Evolutionary conservation across 805 yeast species (phyloP).

Genomic region (Candida berthetii): DNA sequence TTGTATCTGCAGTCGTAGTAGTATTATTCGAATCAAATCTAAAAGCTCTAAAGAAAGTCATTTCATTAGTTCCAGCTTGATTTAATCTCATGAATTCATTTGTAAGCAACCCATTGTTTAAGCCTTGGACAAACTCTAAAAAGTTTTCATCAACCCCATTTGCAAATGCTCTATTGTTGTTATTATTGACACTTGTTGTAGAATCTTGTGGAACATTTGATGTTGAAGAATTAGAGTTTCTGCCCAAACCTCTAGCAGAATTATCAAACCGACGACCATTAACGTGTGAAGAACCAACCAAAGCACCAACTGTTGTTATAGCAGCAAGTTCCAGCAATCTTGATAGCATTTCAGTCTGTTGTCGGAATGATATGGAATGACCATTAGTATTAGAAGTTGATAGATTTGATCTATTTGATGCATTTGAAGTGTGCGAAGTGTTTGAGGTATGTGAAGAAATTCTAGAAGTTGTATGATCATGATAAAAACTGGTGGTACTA

Average conservation of each 20-base stretch:
- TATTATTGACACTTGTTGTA: too few species aligned
- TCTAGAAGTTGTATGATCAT: neutral
- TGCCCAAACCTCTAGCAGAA: constrained; percentile 9
- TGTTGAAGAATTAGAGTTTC: too few species aligned
- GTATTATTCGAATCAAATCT: constrained; percentile 24
- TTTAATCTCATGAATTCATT: constrained; percentile 25
- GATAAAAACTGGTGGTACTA: too few species aligned
- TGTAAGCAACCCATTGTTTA: constrained; percentile 32
- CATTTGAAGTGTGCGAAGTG: neutral
- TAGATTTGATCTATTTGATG: neutral
- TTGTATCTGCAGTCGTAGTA: neutral
- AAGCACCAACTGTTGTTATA: constrained; percentile 33
- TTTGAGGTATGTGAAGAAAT: neutral
- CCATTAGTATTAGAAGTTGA: neutral
- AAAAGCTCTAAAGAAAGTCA: constrained; percentile 37
- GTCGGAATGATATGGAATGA: constrained; percentile 13
- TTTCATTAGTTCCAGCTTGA: constrained; percentile 3
- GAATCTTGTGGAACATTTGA: too few species aligned
- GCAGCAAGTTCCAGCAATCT: constrained; percentile 38
- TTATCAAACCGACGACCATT: constrained; percentile 25
- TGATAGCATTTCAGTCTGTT: constrained; percentile 35
- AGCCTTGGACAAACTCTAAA: constrained; percentile 35
- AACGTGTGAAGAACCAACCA: constrained; percentile 24
- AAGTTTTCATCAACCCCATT: constrained; percentile 29
- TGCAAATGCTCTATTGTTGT: neutral